Percentiles rank a stretch among this genome's conserved stretches.
phyloP scores from a whole-genome alignment of 495 filamentous ascomycete species.

The Cairneyella variabilis region DNA sequence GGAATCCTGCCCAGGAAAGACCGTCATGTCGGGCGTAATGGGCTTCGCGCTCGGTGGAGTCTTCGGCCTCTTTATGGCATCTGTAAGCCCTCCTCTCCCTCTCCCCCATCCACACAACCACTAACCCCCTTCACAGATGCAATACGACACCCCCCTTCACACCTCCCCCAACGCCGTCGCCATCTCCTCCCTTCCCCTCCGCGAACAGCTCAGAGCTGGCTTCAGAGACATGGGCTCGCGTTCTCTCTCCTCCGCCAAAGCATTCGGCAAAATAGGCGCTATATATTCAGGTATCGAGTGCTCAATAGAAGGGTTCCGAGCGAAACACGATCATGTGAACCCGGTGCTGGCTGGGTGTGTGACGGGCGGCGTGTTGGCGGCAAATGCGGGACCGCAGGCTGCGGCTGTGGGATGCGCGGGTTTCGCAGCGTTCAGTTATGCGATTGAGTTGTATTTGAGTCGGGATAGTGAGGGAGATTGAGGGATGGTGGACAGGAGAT shows the following conservation, averaged over 20 bases:
- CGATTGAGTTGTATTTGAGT: constrained; percentile 90
- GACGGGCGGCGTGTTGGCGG: constrained; percentile 82
- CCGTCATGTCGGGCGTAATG: constrained; percentile 75
- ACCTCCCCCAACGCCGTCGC: constrained; percentile 54
- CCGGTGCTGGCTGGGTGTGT: constrained; percentile 84
- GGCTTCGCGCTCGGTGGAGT: constrained; percentile 87
- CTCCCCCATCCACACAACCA: constrained; percentile 4
- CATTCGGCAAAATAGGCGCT: constrained; percentile 88
- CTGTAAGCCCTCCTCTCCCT: constrained; percentile 48
- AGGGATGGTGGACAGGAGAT: neutral
- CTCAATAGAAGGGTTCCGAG: constrained; percentile 85
- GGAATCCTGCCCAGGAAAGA: constrained; percentile 87
- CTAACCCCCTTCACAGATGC: constrained; percentile 63
- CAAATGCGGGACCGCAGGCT: constrained; percentile 85
- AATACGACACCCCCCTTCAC: constrained; percentile 75
- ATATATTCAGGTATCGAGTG: constrained; percentile 93
- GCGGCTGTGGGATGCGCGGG: constrained; percentile 86
- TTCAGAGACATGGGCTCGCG: constrained; percentile 92
- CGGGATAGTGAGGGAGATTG: constrained; percentile 24
- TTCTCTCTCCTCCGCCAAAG: constrained; percentile 83
- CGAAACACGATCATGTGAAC: constrained; percentile 92
- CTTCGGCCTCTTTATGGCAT: constrained; percentile 96
- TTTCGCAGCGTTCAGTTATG: constrained; percentile 92
- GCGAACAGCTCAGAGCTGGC: constrained; percentile 74
- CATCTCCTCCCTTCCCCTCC: constrained; percentile 69